Evolutionary conservation across 352 stramenopile species (phyloP).

Genomic region (Phytophthora hibernalis): DNA sequence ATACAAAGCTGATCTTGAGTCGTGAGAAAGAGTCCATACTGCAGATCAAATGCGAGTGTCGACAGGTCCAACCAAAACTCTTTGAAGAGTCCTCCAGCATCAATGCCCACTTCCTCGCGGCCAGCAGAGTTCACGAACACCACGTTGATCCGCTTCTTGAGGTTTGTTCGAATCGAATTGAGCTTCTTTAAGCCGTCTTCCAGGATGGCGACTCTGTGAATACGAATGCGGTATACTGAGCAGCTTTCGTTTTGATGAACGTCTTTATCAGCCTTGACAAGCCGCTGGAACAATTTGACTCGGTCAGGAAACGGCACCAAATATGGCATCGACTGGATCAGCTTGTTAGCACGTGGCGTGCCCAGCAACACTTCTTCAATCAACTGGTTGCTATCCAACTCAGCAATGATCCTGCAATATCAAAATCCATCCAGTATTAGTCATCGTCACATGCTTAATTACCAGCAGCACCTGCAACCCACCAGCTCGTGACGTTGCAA

Average conservation of each 20-base stretch:
- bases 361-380: slow-evolving; percentile 64
- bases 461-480: slow-evolving; percentile 19
- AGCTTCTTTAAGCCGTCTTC: slow-evolving; percentile 90
- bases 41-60: slow-evolving; percentile 92
- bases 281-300: slow-evolving; percentile 72
- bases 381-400: slow-evolving; percentile 62
- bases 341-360: slow-evolving; percentile 62
- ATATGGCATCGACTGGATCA: slow-evolving; percentile 81
- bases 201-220: slow-evolving; percentile 77
- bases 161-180: slow-evolving; percentile 80
- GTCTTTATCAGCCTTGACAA: slow-evolving; percentile 63
- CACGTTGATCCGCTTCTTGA: slow-evolving; percentile 88
- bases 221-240: slow-evolving; percentile 66
- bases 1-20: slow-evolving; percentile 91
- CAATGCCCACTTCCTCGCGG: slow-evolving; percentile 94
- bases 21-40: slow-evolving; percentile 89
- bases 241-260: slow-evolving; percentile 54
- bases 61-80: slow-evolving; percentile 95
- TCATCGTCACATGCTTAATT: background rate
- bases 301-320: slow-evolving; percentile 74
- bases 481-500: slow-evolving; percentile 82
- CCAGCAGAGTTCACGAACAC: slow-evolving; percentile 91
- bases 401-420: slow-evolving; percentile 53
- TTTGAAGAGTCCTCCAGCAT: slow-evolving; percentile 97
- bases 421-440: background rate